These are phyloP conservation scores for Coemansia brasiliensis DNA, from an alignment of 192 early-diverging fungal genomes.

Conservation along the genomic window DNA sequence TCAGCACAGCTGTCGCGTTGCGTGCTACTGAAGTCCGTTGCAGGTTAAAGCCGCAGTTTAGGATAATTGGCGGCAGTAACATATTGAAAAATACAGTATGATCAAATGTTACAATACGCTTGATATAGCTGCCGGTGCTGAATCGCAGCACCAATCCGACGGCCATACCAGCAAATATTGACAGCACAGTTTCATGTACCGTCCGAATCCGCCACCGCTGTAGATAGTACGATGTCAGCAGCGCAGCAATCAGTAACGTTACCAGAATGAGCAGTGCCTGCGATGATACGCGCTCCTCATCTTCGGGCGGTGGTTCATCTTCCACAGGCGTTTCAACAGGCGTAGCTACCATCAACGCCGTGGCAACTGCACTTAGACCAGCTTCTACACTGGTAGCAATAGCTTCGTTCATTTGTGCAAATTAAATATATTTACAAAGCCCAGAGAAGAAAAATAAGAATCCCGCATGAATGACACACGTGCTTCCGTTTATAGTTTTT, in stretches of 20 bases:
- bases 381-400: too few species aligned
- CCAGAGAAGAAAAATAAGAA: neutral
- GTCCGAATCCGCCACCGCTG: constrained; percentile 83
- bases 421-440: too few species aligned
- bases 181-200: constrained; percentile 94
- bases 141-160: constrained; percentile 51
- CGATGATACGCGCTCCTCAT: constrained; percentile 72
- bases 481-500: too few species aligned
- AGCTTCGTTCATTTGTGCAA: too few species aligned
- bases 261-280: constrained; percentile 87
- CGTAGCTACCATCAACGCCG: neutral
- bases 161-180: constrained; percentile 81
- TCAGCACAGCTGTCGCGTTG: constrained; percentile 86
- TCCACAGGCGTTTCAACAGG: constrained; percentile 1
- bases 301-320: constrained; percentile 46
- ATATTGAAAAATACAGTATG: constrained; percentile 94
- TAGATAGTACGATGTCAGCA: constrained; percentile 87
- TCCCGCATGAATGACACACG: too few species aligned
- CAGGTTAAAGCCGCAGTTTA: constrained; percentile 95
- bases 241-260: constrained; percentile 77
- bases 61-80: constrained; percentile 93
- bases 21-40: constrained; percentile 84
- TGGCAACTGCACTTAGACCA: neutral
- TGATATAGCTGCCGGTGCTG: constrained; percentile 57
- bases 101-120: constrained; percentile 87